Base-by-base conservation (phyloP, 2,329 filamentous ascomycete genomes). In the Ophiocordyceps camponoti-floridani region DNA sequence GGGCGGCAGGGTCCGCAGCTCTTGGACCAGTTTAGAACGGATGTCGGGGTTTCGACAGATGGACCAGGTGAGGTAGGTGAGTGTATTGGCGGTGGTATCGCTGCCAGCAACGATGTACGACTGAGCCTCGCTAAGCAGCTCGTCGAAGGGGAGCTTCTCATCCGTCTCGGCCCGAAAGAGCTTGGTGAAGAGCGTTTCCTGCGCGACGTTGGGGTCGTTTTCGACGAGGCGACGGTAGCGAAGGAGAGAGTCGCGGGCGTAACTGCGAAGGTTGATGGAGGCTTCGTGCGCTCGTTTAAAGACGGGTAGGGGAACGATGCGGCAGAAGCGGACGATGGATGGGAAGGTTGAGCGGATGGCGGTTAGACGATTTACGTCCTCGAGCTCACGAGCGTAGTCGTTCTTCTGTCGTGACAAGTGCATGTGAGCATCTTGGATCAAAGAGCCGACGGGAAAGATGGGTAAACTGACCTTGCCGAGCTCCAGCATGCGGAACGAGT, bases 401-500 rank as follows among this genome's bases (percentile, higher is more conserved):
- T 57, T 68, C 41, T 48, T 52, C 49, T 51, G 14, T 5, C 13
- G 1, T 10, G 2, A 6, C n/a, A n/a, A n/a, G n/a, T n/a, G n/a
- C n/a, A 27, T 35, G 26, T 46, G 12, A 42, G 43, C 2, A n/a
- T n/a, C n/a, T n/a, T n/a, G n/a, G n/a, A n/a, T n/a, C n/a, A n/a
- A n/a, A n/a, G n/a, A n/a, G n/a, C n/a, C n/a, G n/a, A n/a, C n/a
- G n/a, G n/a, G n/a, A n/a, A n/a, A n/a, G n/a, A n/a, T n/a, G n/a
- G n/a, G n/a, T n/a, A n/a, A n/a, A 43, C 56, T 47, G 51, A 72
- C 70, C 56, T 68, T 54, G 14, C 69, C 69, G 4, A 54, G 53
- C 45, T 76, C 70, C 4, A 78, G 53, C 58, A 69, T 68, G 0
- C 57, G 54, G 46, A 76, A 75, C 1, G 69, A 69, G n/a, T 74